Percentiles rank a stretch among this genome's conserved stretches.
These are phyloP conservation scores for Aspergillus unguis DNA, from an alignment of 2,329 filamentous ascomycete species.

Conservation along the genomic window DNA sequence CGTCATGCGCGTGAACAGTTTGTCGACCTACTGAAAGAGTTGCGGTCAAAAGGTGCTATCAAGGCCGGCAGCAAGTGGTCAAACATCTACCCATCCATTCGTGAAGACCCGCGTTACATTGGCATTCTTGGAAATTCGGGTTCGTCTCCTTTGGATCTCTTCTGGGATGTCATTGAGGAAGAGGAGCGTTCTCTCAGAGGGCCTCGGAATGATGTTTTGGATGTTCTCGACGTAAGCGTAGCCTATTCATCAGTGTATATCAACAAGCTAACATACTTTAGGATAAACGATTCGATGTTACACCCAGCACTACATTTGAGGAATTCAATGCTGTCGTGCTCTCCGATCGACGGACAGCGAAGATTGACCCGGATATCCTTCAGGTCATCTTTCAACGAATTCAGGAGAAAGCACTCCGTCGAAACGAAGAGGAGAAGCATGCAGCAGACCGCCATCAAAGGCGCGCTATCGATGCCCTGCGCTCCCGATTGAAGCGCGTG, in stretches of 20 bases:
- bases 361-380: slow-evolving; percentile 76
- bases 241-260: background rate
- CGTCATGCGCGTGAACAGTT: slow-evolving; percentile 84
- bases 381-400: slow-evolving; percentile 81
- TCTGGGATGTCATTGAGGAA: slow-evolving; percentile 94
- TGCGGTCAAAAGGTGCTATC: slow-evolving; percentile 73
- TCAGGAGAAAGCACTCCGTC: slow-evolving; percentile 78
- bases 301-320: slow-evolving; percentile 78
- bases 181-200: slow-evolving; percentile 83
- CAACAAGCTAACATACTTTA: slow-evolving; percentile 46
- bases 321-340: slow-evolving; percentile 81
- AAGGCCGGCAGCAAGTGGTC: slow-evolving; percentile 90
- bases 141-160: slow-evolving; percentile 83
- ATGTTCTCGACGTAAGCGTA: slow-evolving; percentile 75
- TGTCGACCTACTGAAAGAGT: slow-evolving; percentile 68
- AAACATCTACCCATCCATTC: slow-evolving; percentile 69
- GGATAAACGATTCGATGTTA: slow-evolving; percentile 91
- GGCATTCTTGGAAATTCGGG: slow-evolving; percentile 80
- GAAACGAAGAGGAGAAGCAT: slow-evolving; percentile 78
- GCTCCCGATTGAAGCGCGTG: slow-evolving; percentile 81
- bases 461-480: slow-evolving; percentile 76
- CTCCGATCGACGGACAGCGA: slow-evolving; percentile 82
- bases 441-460: slow-evolving; percentile 81
- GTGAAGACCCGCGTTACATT: slow-evolving; percentile 76
- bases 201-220: slow-evolving; percentile 76